These are phyloP conservation scores for Coccomyxa subellipsoidea DNA, from an alignment of 163 green algal species.

Conservation along the genomic window DNA sequence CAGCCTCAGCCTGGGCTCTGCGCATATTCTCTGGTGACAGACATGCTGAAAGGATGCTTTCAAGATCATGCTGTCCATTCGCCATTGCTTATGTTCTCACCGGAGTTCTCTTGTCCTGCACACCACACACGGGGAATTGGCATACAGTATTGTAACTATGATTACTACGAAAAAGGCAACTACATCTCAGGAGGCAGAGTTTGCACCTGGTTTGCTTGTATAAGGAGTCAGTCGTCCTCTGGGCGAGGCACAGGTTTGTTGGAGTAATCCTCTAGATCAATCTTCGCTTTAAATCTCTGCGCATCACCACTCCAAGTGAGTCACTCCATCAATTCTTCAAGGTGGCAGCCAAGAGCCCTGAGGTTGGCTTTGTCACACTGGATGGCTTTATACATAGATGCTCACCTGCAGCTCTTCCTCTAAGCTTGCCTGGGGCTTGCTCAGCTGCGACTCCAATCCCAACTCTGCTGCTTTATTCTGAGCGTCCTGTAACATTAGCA, in stretches of 20 bases:
- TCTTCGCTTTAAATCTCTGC: background rate
- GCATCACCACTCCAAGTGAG: background rate
- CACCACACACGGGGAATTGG: too few species aligned
- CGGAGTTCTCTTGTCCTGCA: too few species aligned
- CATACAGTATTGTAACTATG: too few species aligned
- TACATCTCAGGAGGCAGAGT: too few species aligned
- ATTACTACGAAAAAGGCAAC: too few species aligned
- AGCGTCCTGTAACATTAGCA: conserved; percentile 6
- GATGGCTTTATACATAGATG: background rate
- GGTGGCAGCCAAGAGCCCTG: too few species aligned
- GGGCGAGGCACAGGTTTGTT: conserved; percentile 16
- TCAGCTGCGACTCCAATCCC: background rate
- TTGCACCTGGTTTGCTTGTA: too few species aligned
- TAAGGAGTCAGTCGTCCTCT: conserved; percentile 10
- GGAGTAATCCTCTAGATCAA: background rate
- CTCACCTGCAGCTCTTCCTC: conserved; percentile 8
- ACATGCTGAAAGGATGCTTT: conserved; percentile 1
- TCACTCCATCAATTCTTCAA: background rate
- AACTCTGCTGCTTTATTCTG: conserved; percentile 4
- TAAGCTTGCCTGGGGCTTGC: background rate
- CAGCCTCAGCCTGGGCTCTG: background rate
- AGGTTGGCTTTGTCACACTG: too few species aligned
- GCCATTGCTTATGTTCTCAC: background rate
- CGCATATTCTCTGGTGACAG: background rate
- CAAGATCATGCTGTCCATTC: background rate